Percentiles rank a stretch among this genome's conserved stretches.
Evolutionary conservation across 1,139 yeast species (phyloP).

Genomic region (Pneumocystis oryctolagi): DNA sequence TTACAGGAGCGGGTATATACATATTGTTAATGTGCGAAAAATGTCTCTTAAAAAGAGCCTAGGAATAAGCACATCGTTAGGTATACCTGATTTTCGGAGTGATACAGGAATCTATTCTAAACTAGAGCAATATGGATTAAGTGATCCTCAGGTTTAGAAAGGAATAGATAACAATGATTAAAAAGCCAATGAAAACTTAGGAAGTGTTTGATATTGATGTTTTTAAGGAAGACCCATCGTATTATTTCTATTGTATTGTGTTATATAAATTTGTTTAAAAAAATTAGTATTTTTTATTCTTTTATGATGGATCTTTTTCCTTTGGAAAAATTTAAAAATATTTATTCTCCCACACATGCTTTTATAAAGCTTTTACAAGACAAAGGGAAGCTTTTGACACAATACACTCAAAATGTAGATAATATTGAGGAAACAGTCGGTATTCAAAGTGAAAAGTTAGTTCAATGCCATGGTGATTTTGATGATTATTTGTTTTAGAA

Average conservation of each 20-base stretch:
- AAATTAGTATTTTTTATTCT: slow-evolving; percentile 47
- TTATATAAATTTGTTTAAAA: not conserved
- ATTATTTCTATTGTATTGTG: not conserved
- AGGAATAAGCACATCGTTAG: slow-evolving; percentile 66
- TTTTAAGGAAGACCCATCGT: slow-evolving; percentile 60
- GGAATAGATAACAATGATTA: not conserved
- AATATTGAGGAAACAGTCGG: slow-evolving; percentile 81
- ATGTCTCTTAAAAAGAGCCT: not conserved
- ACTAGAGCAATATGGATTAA: slow-evolving; percentile 53
- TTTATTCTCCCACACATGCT: slow-evolving; percentile 51
- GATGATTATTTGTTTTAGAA: slow-evolving; percentile 75
- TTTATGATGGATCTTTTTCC: slow-evolving; percentile 84
- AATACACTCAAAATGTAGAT: slow-evolving; percentile 91
- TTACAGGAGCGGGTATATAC: slow-evolving; percentile 73
- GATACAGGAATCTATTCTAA: slow-evolving; percentile 70
- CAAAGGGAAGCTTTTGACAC: slow-evolving; percentile 64
- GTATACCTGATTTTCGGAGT: slow-evolving; percentile 91
- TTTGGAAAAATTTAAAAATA: slow-evolving; percentile 34
- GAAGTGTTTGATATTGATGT: slow-evolving; percentile 73
- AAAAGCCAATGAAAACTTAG: not conserved
- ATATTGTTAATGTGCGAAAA: not conserved
- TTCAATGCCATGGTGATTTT: slow-evolving; percentile 94
- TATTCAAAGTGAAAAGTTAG: slow-evolving; percentile 47
- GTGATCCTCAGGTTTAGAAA: slow-evolving; percentile 52
- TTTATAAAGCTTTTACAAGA: slow-evolving; percentile 64